Conservation (phyloP, 352 stramenopile genomes). For the Phytophthora meadii region DNA sequence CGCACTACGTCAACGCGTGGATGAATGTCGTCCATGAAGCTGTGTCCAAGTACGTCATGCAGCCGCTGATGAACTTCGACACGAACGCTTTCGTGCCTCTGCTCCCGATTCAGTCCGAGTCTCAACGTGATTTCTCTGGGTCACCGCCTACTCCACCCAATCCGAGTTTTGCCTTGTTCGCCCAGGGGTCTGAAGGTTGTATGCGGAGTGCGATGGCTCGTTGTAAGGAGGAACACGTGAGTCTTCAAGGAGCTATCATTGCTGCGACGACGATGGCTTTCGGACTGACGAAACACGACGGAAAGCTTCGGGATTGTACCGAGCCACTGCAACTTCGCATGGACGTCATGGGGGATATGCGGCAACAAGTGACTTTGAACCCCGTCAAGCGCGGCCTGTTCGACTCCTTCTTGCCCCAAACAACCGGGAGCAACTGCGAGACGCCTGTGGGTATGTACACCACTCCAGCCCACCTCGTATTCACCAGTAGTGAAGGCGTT, state of each 20-base stretch:
- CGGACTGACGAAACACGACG: slow-evolving; percentile 43
- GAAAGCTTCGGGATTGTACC: slow-evolving; percentile 32
- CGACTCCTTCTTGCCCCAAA: slow-evolving; percentile 12
- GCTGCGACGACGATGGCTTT: slow-evolving; percentile 55
- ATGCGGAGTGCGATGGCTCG: slow-evolving; percentile 48
- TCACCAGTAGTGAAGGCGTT: slow-evolving; percentile 58
- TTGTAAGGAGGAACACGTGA: slow-evolving; percentile 50
- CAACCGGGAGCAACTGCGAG: slow-evolving; percentile 13
- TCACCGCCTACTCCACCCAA: slow-evolving; percentile 40
- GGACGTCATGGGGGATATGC: slow-evolving; percentile 59
- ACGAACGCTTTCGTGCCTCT: slow-evolving; percentile 53
- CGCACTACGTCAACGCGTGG: slow-evolving; percentile 61
- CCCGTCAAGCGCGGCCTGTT: slow-evolving; percentile 25
- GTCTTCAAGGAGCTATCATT: slow-evolving; percentile 53
- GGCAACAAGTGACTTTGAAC: slow-evolving; percentile 28
- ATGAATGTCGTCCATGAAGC: slow-evolving; percentile 60
- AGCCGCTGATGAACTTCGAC: slow-evolving; percentile 68
- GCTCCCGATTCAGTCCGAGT: slow-evolving; percentile 42
- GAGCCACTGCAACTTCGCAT: slow-evolving; percentile 52
- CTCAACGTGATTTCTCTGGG: slow-evolving; percentile 53
- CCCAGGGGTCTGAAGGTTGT: slow-evolving; percentile 43
- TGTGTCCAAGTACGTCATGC: slow-evolving; percentile 69
- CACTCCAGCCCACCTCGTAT: slow-evolving; percentile 50
- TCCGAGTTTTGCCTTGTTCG: slow-evolving; percentile 57
- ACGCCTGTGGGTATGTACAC: slow-evolving; percentile 58